Percentiles rank a stretch among this genome's conserved stretches.
phyloP scores from a whole-genome alignment of 257 asterid species.

The Solanum pinnatisectum region DNA sequence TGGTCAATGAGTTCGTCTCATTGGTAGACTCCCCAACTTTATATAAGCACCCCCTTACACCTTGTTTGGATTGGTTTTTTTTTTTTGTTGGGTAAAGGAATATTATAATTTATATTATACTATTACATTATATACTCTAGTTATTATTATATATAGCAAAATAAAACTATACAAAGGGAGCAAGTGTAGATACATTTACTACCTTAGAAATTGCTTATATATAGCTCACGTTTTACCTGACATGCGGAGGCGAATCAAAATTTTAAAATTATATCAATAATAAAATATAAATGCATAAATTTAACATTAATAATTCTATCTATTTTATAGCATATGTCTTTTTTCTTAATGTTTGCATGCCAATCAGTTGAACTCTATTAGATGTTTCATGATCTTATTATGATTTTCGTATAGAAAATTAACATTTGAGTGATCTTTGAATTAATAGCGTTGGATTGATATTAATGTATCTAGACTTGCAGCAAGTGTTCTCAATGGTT shows the following conservation, averaged over 20 bases:
- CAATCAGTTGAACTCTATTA: neutral
- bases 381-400: neutral
- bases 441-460: neutral
- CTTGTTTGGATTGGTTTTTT: neutral
- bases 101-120: neutral
- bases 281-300: neutral
- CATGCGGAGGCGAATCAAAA: neutral
- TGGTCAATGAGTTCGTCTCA: neutral
- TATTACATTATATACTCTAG: neutral
- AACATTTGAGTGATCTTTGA: neutral
- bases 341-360: neutral
- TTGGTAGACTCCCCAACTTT: neutral
- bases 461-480: neutral
- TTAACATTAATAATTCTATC: no score
- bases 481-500: neutral
- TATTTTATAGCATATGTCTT: neutral
- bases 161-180: neutral
- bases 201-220: neutral
- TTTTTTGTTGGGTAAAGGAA: neutral
- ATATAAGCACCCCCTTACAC: neutral
- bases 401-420: no score
- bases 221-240: neutral
- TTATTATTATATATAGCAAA: neutral
- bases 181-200: neutral
- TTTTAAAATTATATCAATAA: no score